A percentile compares a stretch with the other conserved stretches of the same genome.
Conservation (phyloP, 805 yeast species). For the Nakazawaea populi region DNA sequence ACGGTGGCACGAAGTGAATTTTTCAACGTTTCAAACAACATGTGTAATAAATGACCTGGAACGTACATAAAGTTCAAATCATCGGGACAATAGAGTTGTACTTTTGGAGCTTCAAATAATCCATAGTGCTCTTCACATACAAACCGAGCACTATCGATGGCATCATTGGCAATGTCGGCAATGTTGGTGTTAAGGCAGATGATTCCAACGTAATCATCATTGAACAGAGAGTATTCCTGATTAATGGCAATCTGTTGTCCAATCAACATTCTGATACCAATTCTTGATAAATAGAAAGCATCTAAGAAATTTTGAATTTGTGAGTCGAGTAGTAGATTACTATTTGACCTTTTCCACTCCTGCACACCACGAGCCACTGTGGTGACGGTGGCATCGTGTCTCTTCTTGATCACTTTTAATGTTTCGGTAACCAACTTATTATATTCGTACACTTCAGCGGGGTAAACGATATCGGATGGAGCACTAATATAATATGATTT, state of each 20-base stretch:
- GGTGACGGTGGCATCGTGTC: constrained; percentile 91
- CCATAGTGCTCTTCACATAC: constrained; percentile 92
- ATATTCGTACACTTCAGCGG: constrained; percentile 66
- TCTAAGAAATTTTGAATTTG: constrained; percentile 79
- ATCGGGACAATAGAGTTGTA: constrained; percentile 68
- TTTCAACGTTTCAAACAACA: constrained; percentile 83
- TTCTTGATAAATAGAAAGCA: constrained; percentile 82
- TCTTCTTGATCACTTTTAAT: constrained; percentile 62
- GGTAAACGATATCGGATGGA: constrained; percentile 56
- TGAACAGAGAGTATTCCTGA: constrained; percentile 48
- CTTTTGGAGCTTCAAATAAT: constrained; percentile 78
- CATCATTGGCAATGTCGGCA: constrained; percentile 77
- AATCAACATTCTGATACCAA: constrained; percentile 88
- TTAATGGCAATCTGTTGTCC: constrained; percentile 91
- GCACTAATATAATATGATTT: constrained; percentile 45
- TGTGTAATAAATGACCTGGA: constrained; percentile 88
- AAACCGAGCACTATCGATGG: constrained; percentile 84
- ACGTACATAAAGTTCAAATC: constrained; percentile 84
- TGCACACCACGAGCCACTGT: constrained; percentile 90
- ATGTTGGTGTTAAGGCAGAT: constrained; percentile 83
- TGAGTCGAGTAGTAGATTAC: constrained; percentile 47
- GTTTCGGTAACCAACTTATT: constrained; percentile 63
- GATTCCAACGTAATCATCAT: constrained; percentile 76
- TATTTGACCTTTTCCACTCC: constrained; percentile 69
- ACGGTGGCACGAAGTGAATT: constrained; percentile 87